A percentile compares a stretch with the other conserved stretches of the same genome.
Conservation (phyloP, 225 moss, liverwort and hornwort genomes). For the Antitrichia curtipendula region DNA sequence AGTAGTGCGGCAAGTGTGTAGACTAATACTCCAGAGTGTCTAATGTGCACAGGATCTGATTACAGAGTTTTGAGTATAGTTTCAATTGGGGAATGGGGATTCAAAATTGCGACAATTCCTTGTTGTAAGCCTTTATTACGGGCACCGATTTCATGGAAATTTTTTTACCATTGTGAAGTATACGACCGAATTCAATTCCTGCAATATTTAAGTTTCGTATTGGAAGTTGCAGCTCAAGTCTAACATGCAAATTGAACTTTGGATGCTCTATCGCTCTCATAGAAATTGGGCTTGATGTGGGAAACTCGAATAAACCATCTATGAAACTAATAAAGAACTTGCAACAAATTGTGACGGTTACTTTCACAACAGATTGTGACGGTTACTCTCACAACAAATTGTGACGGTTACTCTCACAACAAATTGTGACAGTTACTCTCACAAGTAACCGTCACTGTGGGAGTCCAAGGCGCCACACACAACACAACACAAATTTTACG, state of each 20-base stretch:
- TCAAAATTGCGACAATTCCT: neutral
- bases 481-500: neutral
- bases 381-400: no score
- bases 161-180: neutral
- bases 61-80: neutral
- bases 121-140: neutral
- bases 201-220: neutral
- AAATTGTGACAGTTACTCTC: no score
- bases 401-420: no score
- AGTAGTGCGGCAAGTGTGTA: neutral
- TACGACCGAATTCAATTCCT: no score
- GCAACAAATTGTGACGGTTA: no score
- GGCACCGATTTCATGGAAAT: neutral
- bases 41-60: no score
- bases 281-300: neutral
- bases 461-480: neutral
- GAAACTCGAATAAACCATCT: neutral
- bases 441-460: no score
- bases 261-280: neutral
- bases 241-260: neutral
- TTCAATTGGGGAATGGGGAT: neutral
- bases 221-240: neutral
- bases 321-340: neutral
- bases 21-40: neutral
- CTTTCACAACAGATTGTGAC: no score